These are phyloP conservation scores for Trapa incisa DNA, from an alignment of 345 rosid species.

Conservation along the genomic window DNA sequence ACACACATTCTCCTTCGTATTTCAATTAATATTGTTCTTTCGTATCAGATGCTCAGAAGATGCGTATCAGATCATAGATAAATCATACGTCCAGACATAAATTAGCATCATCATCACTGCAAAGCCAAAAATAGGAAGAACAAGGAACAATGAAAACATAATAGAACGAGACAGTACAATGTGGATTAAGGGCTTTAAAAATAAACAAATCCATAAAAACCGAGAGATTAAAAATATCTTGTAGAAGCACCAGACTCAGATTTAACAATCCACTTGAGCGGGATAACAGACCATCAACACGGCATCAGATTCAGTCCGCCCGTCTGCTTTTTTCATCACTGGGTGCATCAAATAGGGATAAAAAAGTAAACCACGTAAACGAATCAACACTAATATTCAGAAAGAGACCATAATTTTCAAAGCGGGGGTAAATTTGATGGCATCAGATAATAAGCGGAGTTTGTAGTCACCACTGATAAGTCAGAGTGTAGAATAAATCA, in stretches of 20 bases:
- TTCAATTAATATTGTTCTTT: too few relatives aligned
- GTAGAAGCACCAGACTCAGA: conserved; percentile 27
- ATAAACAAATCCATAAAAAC: too few relatives aligned
- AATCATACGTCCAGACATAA: conserved; percentile 64
- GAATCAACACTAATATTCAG: not conserved
- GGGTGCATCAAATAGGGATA: conserved; percentile 3
- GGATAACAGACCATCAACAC: conserved; percentile 71
- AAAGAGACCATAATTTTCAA: not conserved
- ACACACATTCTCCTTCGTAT: too few relatives aligned
- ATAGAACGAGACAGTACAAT: not conserved
- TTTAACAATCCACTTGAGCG: conserved; percentile 21
- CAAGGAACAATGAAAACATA: not conserved
- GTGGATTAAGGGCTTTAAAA: not conserved
- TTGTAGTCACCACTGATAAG: conserved; percentile 21
- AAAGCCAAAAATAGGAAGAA: not conserved
- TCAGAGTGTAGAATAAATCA: conserved; percentile 44
- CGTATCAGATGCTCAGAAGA: conserved; percentile 30
- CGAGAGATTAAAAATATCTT: not conserved
- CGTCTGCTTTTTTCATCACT: conserved; percentile 78
- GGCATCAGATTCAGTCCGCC: conserved; percentile 93
- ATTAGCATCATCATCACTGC: conserved; percentile 44
- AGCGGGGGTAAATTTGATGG: conserved; percentile 4
- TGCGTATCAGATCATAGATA: conserved; percentile 30
- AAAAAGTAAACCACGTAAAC: too few relatives aligned
- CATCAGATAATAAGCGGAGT: conserved; percentile 60